Percentiles rank a stretch among this genome's conserved stretches.
These are phyloP conservation scores for Metschnikowia vanudenii DNA, from an alignment of 805 yeast species.

Conservation along the genomic window DNA sequence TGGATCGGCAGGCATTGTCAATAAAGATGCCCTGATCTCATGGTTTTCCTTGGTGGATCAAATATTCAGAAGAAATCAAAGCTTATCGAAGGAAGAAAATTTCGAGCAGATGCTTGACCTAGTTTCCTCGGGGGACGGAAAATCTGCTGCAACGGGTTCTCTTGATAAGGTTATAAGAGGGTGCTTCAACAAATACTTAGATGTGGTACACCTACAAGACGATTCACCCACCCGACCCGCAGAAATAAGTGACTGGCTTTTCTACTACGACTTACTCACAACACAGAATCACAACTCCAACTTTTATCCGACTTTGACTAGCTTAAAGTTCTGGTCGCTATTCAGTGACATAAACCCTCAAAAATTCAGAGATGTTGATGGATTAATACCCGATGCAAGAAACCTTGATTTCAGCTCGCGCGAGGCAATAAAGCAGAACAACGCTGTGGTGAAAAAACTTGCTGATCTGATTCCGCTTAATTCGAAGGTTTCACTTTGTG, in stretches of 20 bases:
- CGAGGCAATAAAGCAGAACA: conserved; percentile 37
- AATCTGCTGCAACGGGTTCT: conserved; percentile 39
- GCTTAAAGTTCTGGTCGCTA: conserved; percentile 58
- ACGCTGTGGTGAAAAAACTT: conserved; percentile 32
- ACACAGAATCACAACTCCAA: conserved; percentile 32
- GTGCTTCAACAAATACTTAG: conserved; percentile 66
- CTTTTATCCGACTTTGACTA: conserved; percentile 55
- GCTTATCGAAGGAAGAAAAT: conserved; percentile 45
- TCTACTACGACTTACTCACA: conserved; percentile 61
- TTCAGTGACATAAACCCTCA: conserved; percentile 58
- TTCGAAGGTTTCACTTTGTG: conserved; percentile 29
- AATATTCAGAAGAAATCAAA: conserved; percentile 55
- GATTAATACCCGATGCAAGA: conserved; percentile 33
- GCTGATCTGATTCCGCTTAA: conserved; percentile 29
- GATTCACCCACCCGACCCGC: conserved; percentile 59
- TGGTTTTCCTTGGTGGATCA: conserved; percentile 68
- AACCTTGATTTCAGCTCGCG: conserved; percentile 38
- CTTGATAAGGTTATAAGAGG: conserved; percentile 68
- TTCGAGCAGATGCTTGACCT: conserved; percentile 46
- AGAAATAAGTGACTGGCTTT: conserved; percentile 71
- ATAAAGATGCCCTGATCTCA: conserved; percentile 60
- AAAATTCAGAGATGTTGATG: conserved; percentile 11
- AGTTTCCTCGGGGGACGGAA: conserved; percentile 42
- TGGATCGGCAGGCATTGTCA: conserved; percentile 10
- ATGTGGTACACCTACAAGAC: conserved; percentile 59